A percentile compares a stretch with the other conserved stretches of the same genome.
phyloP scores from a whole-genome alignment of 2,329 filamentous ascomycete species.

The Colletotrichum falcatum region DNA sequence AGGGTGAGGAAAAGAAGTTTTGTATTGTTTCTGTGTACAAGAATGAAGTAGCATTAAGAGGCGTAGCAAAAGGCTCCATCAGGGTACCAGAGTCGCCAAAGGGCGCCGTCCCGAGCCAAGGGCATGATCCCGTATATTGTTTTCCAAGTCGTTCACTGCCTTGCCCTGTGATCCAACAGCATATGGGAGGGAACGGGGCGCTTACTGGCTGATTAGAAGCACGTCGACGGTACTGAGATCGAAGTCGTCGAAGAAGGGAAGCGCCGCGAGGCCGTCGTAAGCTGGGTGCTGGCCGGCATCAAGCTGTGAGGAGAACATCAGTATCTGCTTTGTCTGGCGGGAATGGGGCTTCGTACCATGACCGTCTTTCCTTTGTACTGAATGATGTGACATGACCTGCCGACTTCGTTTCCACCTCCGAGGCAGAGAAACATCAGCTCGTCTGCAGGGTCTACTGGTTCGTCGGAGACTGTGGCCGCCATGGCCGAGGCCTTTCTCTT shows the following conservation, averaged over 20 bases:
- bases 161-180: slow-evolving; percentile 44
- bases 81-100: slow-evolving; percentile 26
- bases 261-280: slow-evolving; percentile 91
- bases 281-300: slow-evolving; percentile 97
- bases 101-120: slow-evolving; percentile 21
- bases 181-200: slow-evolving; percentile 48
- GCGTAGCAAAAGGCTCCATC: slow-evolving; percentile 38
- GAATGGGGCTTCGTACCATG: slow-evolving; percentile 76
- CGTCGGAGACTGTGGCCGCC: slow-evolving; percentile 70
- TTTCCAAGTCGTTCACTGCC: slow-evolving; percentile 42
- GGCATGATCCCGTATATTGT: slow-evolving; percentile 31
- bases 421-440: slow-evolving; percentile 95
- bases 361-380: slow-evolving; percentile 99
- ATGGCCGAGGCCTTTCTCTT: slow-evolving; percentile 90
- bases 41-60: slow-evolving; percentile 38
- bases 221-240: slow-evolving; percentile 97
- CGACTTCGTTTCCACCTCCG: slow-evolving; percentile 96
- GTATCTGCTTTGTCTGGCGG: not conserved
- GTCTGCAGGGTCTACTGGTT: slow-evolving; percentile 91
- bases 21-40: slow-evolving; percentile 43
- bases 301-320: slow-evolving; percentile 67
- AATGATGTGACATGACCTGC: slow-evolving; percentile 95
- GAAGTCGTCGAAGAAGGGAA: slow-evolving; percentile 99
- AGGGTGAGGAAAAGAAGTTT: slow-evolving; percentile 34
- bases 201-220: slow-evolving; percentile 99